phyloP scores from a whole-genome alignment of 2,329 filamentous ascomycete genomes.

The Diaporthe humulicola region DNA sequence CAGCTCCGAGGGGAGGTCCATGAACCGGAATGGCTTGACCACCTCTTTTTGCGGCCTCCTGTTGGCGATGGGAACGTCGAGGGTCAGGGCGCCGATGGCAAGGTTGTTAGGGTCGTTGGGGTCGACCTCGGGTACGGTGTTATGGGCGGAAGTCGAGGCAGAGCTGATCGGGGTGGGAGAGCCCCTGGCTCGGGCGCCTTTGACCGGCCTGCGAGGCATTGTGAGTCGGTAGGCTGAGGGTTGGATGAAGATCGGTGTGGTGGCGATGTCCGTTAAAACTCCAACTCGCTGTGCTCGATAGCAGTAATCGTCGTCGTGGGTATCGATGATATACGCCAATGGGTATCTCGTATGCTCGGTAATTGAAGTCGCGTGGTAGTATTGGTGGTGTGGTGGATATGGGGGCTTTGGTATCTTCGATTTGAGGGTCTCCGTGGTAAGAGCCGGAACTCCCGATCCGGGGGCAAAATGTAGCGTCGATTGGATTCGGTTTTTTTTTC shows the following conservation, averaged over 20 bases:
- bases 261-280: conserved; percentile 1
- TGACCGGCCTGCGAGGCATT: conserved; percentile 47
- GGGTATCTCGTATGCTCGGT: not conserved
- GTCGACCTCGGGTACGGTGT: conserved; percentile 55
- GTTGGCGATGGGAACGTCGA: conserved; percentile 51
- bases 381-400: not conserved
- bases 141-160: conserved; percentile 52
- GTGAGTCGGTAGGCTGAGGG: too few relatives aligned
- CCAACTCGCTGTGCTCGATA: not conserved
- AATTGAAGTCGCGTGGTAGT: not conserved
- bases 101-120: conserved; percentile 56
- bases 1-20: conserved; percentile 77
- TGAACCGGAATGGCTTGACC: conserved; percentile 70
- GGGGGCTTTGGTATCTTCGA: not conserved
- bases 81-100: conserved; percentile 58
- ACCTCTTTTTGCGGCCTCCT: conserved; percentile 46
- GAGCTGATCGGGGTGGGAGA: conserved; percentile 53
- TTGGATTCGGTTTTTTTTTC: conserved; percentile 21
- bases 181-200: conserved; percentile 50
- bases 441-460: conserved; percentile 6
- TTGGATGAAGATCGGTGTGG: too few relatives aligned
- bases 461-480: not conserved
- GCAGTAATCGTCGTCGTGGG: not conserved
- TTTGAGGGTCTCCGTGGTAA: conserved; percentile 2
- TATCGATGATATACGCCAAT: not conserved